Percentiles rank a stretch among this genome's conserved stretches.
Conservation (phyloP, 768 basidiomycete genomes). For the Pholiota microspora region DNA sequence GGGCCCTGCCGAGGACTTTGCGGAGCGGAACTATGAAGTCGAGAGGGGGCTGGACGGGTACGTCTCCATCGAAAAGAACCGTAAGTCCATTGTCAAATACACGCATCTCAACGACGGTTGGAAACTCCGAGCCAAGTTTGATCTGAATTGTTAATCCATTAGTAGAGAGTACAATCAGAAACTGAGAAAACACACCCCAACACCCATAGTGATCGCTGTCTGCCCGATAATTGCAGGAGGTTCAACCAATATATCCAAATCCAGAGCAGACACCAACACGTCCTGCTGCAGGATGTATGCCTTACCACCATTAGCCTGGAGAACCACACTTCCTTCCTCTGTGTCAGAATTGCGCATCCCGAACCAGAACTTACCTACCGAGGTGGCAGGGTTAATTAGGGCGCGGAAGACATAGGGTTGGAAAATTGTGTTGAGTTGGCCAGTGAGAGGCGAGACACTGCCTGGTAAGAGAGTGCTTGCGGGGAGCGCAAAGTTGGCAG, state of each 20-base stretch:
- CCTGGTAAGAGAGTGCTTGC: neutral
- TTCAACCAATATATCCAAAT: neutral
- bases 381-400: neutral
- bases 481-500: neutral
- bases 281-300: neutral
- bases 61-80: neutral
- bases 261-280: neutral
- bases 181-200: neutral
- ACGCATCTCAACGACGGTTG: neutral
- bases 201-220: neutral
- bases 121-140: neutral
- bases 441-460: neutral
- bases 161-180: neutral
- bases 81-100: neutral
- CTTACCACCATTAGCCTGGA: slow-evolving; percentile 2
- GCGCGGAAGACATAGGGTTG: neutral
- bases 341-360: neutral
- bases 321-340: neutral
- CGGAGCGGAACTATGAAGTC: neutral
- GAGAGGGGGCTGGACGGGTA: neutral
- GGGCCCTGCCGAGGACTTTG: too few species aligned
- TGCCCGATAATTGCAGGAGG: neutral
- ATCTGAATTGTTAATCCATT: neutral
- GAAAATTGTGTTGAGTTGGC: neutral
- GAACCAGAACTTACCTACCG: slow-evolving; percentile 4